A percentile compares a stretch with the other conserved stretches of the same genome.
These are phyloP conservation scores for Dictyophora rubrovolvata DNA, from an alignment of 768 basidiomycete species.

Conservation along the genomic window DNA sequence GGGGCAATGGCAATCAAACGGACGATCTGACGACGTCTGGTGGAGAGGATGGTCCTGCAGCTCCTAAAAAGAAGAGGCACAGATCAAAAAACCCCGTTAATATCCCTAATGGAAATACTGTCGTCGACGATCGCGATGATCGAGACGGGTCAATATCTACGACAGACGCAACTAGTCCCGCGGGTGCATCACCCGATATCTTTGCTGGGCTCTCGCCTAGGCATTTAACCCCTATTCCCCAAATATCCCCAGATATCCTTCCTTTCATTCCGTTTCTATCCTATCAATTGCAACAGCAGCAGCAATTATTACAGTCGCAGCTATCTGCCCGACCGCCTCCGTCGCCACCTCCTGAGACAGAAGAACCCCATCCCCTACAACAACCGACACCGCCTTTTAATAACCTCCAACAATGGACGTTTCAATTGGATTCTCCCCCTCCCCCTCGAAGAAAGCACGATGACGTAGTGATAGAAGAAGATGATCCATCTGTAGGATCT, in stretches of 20 bases:
- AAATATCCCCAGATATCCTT: neutral
- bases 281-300: neutral
- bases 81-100: constrained; percentile 30
- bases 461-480: constrained; percentile 7
- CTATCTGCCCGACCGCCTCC: neutral
- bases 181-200: neutral
- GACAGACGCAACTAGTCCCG: constrained; percentile 46
- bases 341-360: neutral
- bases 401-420: constrained; percentile 3
- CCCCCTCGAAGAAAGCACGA: constrained; percentile 4
- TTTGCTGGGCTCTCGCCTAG: constrained; percentile 28
- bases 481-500: constrained; percentile 6
- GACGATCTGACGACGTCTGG: constrained; percentile 53
- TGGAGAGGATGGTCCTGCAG: constrained; percentile 35
- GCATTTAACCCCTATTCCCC: constrained; percentile 32
- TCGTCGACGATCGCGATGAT: constrained; percentile 35
- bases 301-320: neutral
- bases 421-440: neutral
- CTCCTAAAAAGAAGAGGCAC: constrained; percentile 33
- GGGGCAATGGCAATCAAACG: constrained; percentile 31
- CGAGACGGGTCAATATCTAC: constrained; percentile 29
- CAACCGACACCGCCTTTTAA: neutral
- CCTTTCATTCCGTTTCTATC: neutral
- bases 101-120: neutral
- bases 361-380: neutral